Conservation (phyloP, 352 stramenopile species). For the Thalassiosira gravida region DNA sequence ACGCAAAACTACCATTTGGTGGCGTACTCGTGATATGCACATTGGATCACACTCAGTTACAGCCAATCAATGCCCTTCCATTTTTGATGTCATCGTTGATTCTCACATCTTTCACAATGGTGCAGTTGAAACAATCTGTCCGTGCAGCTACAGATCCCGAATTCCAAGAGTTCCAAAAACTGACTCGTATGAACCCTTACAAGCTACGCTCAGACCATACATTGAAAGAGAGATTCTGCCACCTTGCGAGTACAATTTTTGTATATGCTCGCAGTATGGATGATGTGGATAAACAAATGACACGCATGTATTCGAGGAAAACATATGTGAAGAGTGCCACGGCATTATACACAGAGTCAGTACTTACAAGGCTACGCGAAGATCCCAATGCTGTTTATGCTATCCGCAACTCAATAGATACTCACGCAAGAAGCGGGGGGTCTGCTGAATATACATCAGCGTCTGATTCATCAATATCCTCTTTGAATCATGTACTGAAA, state of each 20-base stretch:
- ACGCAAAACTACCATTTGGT: constrained; percentile 36
- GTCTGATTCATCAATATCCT: not conserved
- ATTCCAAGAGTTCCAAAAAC: constrained; percentile 39
- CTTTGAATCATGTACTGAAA: constrained; percentile 32
- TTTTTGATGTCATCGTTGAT: constrained; percentile 46
- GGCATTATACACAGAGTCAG: not conserved
- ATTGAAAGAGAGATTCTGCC: constrained; percentile 20
- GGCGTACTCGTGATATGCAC: constrained; percentile 40
- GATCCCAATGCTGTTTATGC: not conserved
- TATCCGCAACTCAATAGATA: not conserved
- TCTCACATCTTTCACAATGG: constrained; percentile 39
- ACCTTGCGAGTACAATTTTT: constrained; percentile 13
- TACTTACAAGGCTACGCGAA: not conserved
- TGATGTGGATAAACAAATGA: not conserved
- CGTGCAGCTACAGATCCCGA: constrained; percentile 27
- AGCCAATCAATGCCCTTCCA: constrained; percentile 40
- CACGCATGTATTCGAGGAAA: constrained; percentile 32
- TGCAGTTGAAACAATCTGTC: constrained; percentile 41
- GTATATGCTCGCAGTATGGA: constrained; percentile 28
- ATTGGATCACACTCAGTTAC: constrained; percentile 49
- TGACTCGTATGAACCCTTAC: constrained; percentile 38
- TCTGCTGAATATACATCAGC: not conserved
- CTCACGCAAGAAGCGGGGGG: not conserved
- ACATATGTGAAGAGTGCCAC: not conserved
- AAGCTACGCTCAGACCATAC: constrained; percentile 6